Conservation (phyloP, 192 early-diverging fungal genomes). For the Spizellomyces punctatus region DNA sequence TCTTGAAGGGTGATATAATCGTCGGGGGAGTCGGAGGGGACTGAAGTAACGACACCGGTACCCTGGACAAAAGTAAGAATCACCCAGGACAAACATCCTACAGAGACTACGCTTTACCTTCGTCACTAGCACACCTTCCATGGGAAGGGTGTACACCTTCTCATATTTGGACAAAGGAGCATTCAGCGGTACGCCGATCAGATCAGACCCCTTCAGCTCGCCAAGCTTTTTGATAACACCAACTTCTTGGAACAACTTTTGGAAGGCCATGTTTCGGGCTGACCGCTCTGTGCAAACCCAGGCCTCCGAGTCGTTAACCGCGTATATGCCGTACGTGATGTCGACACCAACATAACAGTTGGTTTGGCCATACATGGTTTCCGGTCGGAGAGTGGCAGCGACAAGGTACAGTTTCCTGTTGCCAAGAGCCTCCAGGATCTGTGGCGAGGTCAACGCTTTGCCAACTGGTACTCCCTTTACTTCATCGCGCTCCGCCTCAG, state of each 20-base stretch:
- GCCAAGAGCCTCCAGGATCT: constrained; percentile 65
- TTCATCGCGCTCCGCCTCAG: constrained; percentile 36
- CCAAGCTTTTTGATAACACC: constrained; percentile 73
- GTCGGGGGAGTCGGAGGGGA: constrained; percentile 98
- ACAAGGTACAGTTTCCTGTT: constrained; percentile 86
- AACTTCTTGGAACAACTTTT: constrained; percentile 73
- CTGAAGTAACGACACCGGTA: constrained; percentile 98
- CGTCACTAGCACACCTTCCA: constrained; percentile 88
- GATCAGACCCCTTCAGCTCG: constrained; percentile 71
- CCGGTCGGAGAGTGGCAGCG: constrained; percentile 94
- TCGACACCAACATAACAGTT: constrained; percentile 96
- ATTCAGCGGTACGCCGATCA: constrained; percentile 88
- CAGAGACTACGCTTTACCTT: no score
- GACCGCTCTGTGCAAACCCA: constrained; percentile 91
- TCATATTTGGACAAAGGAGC: constrained; percentile 81
- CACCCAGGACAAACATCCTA: no score
- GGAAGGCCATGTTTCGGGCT: constrained; percentile 97
- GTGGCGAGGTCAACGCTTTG: constrained; percentile 34
- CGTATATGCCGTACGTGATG: constrained; percentile 88
- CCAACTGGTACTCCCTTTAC: constrained; percentile 61
- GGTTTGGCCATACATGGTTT: constrained; percentile 99
- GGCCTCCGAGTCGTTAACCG: constrained; percentile 75
- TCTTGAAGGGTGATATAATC: constrained; percentile 92
- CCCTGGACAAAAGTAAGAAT: constrained; percentile 50
- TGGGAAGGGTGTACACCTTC: constrained; percentile 91